Base-by-base conservation (phyloP, 768 basidiomycete genomes). In the Pholiota microspora region DNA sequence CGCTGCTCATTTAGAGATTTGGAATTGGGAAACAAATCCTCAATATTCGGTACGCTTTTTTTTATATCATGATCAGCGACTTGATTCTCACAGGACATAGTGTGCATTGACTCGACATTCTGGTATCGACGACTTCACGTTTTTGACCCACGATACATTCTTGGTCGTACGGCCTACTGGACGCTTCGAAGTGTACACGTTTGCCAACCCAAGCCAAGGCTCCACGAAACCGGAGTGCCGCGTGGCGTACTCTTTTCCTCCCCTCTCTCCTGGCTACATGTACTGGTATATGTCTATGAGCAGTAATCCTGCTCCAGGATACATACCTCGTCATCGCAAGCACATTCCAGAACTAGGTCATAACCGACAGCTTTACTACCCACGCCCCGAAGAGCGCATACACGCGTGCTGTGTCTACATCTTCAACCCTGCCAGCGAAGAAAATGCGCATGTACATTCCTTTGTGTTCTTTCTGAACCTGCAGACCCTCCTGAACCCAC, bases 241-340 rank as follows among this genome's bases (percentile, higher is more conserved):
- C 35, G 73, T 71, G 24, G 71, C 60, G 55, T 78, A 78, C 49
- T 66, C 61, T 21, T 75, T 82, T 29, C 80, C 80, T 1, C 66
- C 69, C 3, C 70, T 82, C 10, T 70, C 73, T 28, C 65, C 69
- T 4, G 76, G 73, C 5, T 79, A 75, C 58, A 69, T 71, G 61
- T 82, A 80, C 58, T 81, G 77, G 76, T 79, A 81, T 53, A 79
- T 80, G 36, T 78, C 77, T 47, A 74, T 80, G 70, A 79, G 78
- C 64, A 77, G 74, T 58, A 81, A 81, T 55, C 77, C 80, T 3
- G 66, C 75, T 15, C 76, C 79, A 5, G 76, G 74, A 10, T 73
- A 71, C 45, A 64, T 73, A 1, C 76, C 76, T 16, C 56, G 54
- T n/a, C 52, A 60, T 5, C 45, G 51, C 35, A 49, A 28, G 36